Conservation (phyloP, 805 yeast species). For the Metschnikowia peoriensis region DNA sequence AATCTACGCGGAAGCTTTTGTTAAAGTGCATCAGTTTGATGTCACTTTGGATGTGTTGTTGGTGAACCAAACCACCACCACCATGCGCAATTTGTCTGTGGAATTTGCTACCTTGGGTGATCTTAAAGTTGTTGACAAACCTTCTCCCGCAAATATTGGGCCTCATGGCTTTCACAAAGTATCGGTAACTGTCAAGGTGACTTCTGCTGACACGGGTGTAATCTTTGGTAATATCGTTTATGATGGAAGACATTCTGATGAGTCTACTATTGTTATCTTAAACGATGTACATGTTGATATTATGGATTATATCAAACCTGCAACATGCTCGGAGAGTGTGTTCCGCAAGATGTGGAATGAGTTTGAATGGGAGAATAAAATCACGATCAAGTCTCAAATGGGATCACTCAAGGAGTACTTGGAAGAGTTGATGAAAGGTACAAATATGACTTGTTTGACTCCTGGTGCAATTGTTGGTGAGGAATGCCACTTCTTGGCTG, state of each 20-base stretch:
- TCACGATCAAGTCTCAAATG: constrained; percentile 73
- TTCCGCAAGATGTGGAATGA: constrained; percentile 99
- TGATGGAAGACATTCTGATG: constrained; percentile 93
- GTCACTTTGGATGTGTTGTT: constrained; percentile 89
- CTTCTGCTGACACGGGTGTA: constrained; percentile 97
- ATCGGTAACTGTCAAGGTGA: constrained; percentile 87
- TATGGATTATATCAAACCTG: constrained; percentile 96
- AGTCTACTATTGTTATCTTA: constrained; percentile 83
- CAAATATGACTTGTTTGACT: constrained; percentile 92
- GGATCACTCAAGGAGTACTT: constrained; percentile 72
- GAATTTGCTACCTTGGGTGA: constrained; percentile 97
- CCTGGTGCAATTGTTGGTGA: constrained; percentile 89
- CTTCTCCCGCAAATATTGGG: constrained; percentile 84
- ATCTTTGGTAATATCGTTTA: constrained; percentile 96
- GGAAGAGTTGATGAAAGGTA: constrained; percentile 70
- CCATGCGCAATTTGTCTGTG: constrained; percentile 85
- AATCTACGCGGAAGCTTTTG: constrained; percentile 95
- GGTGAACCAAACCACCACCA: constrained; percentile 90
- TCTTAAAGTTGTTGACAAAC: constrained; percentile 88
- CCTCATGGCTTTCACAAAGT: constrained; percentile 96
- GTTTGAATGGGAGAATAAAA: constrained; percentile 99
- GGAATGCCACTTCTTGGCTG: constrained; percentile 88
- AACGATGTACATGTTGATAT: constrained; percentile 95
- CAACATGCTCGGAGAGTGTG: constrained; percentile 80
- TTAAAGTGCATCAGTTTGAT: constrained; percentile 95